These are phyloP conservation scores for Sergeia podlipaevii DNA, from an alignment of 208 protist species.

Conservation along the genomic window DNA sequence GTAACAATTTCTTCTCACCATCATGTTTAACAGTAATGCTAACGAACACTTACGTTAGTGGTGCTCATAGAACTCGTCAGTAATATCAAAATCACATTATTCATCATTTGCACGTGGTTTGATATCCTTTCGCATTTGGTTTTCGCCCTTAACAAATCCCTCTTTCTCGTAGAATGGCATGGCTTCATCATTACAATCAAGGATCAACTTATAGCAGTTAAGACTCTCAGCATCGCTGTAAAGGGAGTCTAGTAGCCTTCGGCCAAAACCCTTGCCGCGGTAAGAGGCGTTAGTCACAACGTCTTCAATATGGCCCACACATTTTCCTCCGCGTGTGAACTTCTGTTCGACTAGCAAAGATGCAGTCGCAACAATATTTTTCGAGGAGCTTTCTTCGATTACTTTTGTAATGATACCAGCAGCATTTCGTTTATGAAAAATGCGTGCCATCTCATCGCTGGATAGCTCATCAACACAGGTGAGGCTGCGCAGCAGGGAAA, in stretches of 20 bases:
- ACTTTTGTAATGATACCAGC: conserved; percentile 59
- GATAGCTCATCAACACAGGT: conserved; percentile 20
- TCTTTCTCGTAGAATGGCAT: conserved; percentile 61
- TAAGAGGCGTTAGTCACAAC: conserved; percentile 65
- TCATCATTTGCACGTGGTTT: neutral
- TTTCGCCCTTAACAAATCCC: conserved; percentile 53
- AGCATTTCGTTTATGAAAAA: conserved; percentile 20
- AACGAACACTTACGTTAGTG: no score
- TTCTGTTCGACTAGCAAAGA: conserved; percentile 83
- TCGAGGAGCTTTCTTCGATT: conserved; percentile 24
- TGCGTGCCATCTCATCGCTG: conserved; percentile 3
- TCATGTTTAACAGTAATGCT: neutral
- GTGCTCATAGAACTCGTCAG: neutral
- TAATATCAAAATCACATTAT: neutral
- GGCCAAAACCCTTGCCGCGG: conserved; percentile 51
- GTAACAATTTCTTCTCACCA: no score
- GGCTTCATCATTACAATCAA: conserved; percentile 58
- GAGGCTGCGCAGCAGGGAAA: conserved; percentile 29
- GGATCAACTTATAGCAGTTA: conserved; percentile 86
- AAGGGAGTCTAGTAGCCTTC: conserved; percentile 42
- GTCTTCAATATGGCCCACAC: conserved; percentile 85
- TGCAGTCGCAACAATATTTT: conserved; percentile 49
- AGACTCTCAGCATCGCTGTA: conserved; percentile 28
- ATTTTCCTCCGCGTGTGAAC: conserved; percentile 56
- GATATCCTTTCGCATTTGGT: conserved; percentile 73